Conservation (phyloP, 2,329 filamentous ascomycete species). For the Ilyonectria mors-panacis region DNA sequence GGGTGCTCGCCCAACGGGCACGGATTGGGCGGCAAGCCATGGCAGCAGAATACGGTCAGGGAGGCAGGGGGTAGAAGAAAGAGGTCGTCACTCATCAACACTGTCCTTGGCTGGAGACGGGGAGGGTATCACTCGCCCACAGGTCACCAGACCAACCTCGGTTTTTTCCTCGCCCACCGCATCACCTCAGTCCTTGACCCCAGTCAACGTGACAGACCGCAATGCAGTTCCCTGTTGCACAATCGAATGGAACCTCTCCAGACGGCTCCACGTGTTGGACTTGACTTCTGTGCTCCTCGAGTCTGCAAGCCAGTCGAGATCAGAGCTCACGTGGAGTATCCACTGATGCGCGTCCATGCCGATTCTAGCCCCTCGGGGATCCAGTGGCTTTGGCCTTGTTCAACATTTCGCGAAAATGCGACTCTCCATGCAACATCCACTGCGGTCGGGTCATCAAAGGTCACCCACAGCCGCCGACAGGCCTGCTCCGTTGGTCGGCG, state of each 20-base stretch:
- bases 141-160: conserved; percentile 35
- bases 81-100: conserved; percentile 28
- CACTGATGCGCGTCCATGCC: conserved; percentile 50
- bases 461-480: conserved; percentile 18
- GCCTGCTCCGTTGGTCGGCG: conserved; percentile 29
- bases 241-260: conserved; percentile 45
- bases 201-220: conserved; percentile 20
- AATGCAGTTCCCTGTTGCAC: conserved; percentile 42
- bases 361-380: conserved; percentile 44
- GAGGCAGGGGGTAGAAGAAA: conserved; percentile 30
- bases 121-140: conserved; percentile 30
- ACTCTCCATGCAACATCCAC: conserved; percentile 38
- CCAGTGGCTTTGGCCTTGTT: conserved; percentile 46
- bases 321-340: conserved; percentile 50
- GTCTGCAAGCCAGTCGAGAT: conserved; percentile 45
- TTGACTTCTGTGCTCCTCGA: conserved; percentile 42
- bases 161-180: conserved; percentile 31
- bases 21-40: conserved; percentile 40
- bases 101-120: conserved; percentile 18
- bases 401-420: conserved; percentile 41
- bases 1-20: conserved; percentile 39
- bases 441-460: conserved; percentile 37
- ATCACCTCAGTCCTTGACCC: conserved; percentile 24
- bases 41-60: conserved; percentile 26
- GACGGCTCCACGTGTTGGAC: conserved; percentile 49